Evolutionary conservation across 2,329 filamentous ascomycete genomes (phyloP), one percentile per base, ranked within the genome.

Genomic region (Aspergillus glaucus): DNA sequence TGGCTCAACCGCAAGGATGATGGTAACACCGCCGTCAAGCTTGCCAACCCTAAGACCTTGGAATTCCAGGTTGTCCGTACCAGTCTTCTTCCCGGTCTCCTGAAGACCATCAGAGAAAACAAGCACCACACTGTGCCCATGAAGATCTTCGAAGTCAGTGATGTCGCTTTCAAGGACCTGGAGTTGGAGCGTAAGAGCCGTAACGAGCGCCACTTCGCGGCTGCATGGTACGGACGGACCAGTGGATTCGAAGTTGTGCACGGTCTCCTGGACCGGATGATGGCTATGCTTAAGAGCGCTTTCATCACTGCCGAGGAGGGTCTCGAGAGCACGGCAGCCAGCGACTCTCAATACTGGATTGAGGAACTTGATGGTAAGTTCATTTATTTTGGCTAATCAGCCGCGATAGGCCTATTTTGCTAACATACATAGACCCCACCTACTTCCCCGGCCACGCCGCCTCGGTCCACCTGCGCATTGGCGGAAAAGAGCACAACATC

Each of bases 231-330:
- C 71, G 91, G 91, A 64, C 95, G 93, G 78, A 88, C 84, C 3
- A 90, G 86, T 59, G 93, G 94, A 39, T 98, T 98, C 69, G 93
- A 98, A 73, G 77, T 94, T 55, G 89, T 98, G 3, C 94, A 98
- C 72, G 93, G 93, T 50, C 79, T 98, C 56, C 76, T 98, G 40
- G 93, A 98, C 70, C 85, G 93, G 46, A 74, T 97, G 54, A 86
- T 98, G 80, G 75, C 88, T 52, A 97, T 97, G 92, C 80, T 98
- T 52, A 86, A 86, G 64, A 86, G 83, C 43, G 81, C 83, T 39
- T 95, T 95, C 74, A 73, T 93, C 50, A 86, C 83, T 2, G 79
- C 81, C 51, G 88, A 91, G 61, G 86, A 91, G 56, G 85, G 82
- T 3, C 69, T 87, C 30, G 79, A 79, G 56, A 73, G 79, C 54